A percentile compares a stretch with the other conserved stretches of the same genome.
These are phyloP conservation scores for Populus alba DNA, from an alignment of 345 rosid genomes.

Conservation along the genomic window DNA sequence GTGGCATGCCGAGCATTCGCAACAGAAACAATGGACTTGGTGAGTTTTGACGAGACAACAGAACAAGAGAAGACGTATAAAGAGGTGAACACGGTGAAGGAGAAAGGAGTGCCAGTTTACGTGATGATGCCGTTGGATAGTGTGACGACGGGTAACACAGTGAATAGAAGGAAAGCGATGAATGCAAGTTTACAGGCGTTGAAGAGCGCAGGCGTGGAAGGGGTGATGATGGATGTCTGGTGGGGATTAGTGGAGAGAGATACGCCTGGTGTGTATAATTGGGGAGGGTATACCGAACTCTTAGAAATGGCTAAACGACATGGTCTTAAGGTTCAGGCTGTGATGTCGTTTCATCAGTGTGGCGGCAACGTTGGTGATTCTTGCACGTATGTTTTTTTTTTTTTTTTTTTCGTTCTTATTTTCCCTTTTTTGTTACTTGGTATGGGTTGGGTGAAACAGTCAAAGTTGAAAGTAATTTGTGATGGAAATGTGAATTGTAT, in stretches of 20 bases:
- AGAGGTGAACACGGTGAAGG: slow-evolving; percentile 26
- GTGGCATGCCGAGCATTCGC: slow-evolving; percentile 62
- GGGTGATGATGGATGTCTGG: slow-evolving; percentile 98
- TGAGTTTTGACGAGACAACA: slow-evolving; percentile 15
- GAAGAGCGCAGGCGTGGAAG: slow-evolving; percentile 96
- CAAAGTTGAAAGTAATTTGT: neutral
- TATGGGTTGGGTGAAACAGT: neutral
- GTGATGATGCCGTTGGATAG: slow-evolving; percentile 99
- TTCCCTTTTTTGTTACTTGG: neutral
- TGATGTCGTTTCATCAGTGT: slow-evolving; percentile 98
- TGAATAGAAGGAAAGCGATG: slow-evolving; percentile 91
- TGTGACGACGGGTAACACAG: slow-evolving; percentile 70
- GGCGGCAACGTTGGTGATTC: slow-evolving; percentile 99
- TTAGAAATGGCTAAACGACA: slow-evolving; percentile 82
- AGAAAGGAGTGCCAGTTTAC: slow-evolving; percentile 78
- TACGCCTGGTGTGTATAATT: slow-evolving; percentile 69
- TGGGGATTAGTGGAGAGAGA: slow-evolving; percentile 99
- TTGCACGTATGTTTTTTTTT: slow-evolving; percentile 50
- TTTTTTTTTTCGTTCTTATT: neutral
- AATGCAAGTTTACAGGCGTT: slow-evolving; percentile 88
- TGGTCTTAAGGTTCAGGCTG: slow-evolving; percentile 96
- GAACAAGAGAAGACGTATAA: slow-evolving; percentile 28
- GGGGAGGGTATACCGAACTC: slow-evolving; percentile 94
- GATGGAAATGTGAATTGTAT: neutral
- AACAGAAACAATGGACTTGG: slow-evolving; percentile 25